phyloP scores from a whole-genome alignment of 176 grass and related monocot species.

The Avena atlantica region DNA sequence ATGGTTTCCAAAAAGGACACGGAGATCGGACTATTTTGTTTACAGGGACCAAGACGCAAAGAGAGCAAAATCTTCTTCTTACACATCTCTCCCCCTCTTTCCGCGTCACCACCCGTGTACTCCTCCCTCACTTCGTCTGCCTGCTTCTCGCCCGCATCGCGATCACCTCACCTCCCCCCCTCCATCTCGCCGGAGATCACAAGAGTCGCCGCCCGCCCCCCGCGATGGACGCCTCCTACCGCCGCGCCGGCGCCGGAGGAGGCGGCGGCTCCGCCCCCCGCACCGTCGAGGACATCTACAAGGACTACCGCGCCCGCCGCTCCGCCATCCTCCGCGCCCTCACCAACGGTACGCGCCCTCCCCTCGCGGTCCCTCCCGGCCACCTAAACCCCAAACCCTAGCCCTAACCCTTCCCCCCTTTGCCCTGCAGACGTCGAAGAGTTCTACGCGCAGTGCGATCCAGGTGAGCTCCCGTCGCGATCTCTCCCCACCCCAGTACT shows the following conservation, averaged over 20 bases:
- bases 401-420: no score
- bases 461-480: constrained; percentile 53
- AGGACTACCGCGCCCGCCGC: constrained; percentile 67
- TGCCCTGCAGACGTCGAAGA: constrained; percentile 69
- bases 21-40: not conserved
- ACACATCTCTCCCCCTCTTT: constrained; percentile 38
- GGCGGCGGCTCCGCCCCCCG: constrained; percentile 48
- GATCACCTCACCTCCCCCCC: constrained; percentile 39
- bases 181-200: constrained; percentile 54
- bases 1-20: not conserved
- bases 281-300: constrained; percentile 70
- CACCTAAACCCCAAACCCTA: not conserved
- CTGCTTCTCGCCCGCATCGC: constrained; percentile 46
- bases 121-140: constrained; percentile 21
- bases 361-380: not conserved
- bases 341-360: constrained; percentile 50
- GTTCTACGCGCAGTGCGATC: constrained; percentile 79
- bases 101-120: constrained; percentile 43
- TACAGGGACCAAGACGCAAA: not conserved
- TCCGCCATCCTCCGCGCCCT: constrained; percentile 69
- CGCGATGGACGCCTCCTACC: constrained; percentile 59
- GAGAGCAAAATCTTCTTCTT: constrained; percentile 29
- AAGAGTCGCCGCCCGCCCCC: not conserved
- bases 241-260: constrained; percentile 29
- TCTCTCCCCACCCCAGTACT: not conserved